phyloP scores from a whole-genome alignment of 352 stramenopile genomes.

The Pythium aristosporum region DNA sequence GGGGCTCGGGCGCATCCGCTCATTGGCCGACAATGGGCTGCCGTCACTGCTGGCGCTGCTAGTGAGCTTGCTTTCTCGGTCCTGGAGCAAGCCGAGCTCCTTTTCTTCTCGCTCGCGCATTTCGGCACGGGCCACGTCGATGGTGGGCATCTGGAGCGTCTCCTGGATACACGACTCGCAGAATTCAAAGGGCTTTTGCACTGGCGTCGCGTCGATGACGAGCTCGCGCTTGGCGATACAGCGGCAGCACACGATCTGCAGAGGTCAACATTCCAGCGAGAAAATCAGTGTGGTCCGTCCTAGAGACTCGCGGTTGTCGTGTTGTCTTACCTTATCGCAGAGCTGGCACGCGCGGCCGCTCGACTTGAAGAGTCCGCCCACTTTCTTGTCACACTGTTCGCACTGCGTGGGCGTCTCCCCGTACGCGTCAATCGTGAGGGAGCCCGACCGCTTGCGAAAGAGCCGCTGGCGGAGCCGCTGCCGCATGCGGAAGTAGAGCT shows the following conservation, averaged over 20 bases:
- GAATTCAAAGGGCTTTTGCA: slow-evolving; percentile 12
- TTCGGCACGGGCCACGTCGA: slow-evolving; percentile 8
- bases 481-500: slow-evolving; percentile 39
- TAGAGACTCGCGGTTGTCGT: too few relatives aligned
- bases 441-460: background rate
- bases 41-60: background rate
- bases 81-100: background rate
- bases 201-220: slow-evolving; percentile 7
- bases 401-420: slow-evolving; percentile 3
- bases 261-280: background rate
- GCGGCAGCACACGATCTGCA: slow-evolving; percentile 4
- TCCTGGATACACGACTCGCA: slow-evolving; percentile 13
- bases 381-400: slow-evolving; percentile 5
- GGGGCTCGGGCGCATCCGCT: background rate
- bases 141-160: background rate
- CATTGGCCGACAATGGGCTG: background rate
- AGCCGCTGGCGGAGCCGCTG: slow-evolving; percentile 7
- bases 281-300: too few relatives aligned
- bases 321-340: slow-evolving; percentile 12
- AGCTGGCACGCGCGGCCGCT: slow-evolving; percentile 17
- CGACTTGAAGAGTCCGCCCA: slow-evolving; percentile 13
- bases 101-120: background rate
- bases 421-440: background rate
- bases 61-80: background rate
- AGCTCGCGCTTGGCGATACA: slow-evolving; percentile 15